Evolutionary conservation across 2,329 filamentous ascomycete species (phyloP), one percentile per base, ranked within the genome.

Genomic region (Septoria petroselini): DNA sequence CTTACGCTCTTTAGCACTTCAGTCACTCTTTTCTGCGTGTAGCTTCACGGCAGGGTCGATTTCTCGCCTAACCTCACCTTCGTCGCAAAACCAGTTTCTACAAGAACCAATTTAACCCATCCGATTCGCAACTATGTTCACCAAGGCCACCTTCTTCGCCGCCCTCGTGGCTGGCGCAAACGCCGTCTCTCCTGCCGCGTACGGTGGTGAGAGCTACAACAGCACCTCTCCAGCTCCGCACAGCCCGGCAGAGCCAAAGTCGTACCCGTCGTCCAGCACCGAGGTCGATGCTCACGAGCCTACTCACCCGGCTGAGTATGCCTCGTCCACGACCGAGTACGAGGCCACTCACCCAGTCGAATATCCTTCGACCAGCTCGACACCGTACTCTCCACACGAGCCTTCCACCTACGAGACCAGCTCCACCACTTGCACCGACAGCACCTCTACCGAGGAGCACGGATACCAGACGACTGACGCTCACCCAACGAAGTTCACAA

Each of bases 1-100:
- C 53, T 55, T 53, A 52, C 64, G 61, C 57, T 66, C 64, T 56
- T 66, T 66, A 54, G 50, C 57, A 59, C 53, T 48, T 53, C 54
- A 58, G 54, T 65, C 63, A 62, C 61, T 65, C 63, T 49, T 65
- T 66, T 58, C 54, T 50, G 41, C 52, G 54, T 57, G 54, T 58
- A 55, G 53, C 52, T 41, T 48, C 37, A 50, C 44, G 57, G 57
- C 57, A 50, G 58, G 58, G 52, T 62, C 58, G 58, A 60, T 31
- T 43, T 57, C 51, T 51, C 41, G 50, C 59, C 56, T 40, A 34
- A 33, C 37, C 7, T 42, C 41, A 30, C 35, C 30, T 45, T 49
- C 43, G 34, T 52, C 47, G 48, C 49, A 49, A 43, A 47, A 40
- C 37, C 48, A 41, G 29, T 50, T 42, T 53, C 29, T 12, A 41